A percentile compares a stretch with the other conserved stretches of the same genome.
Conservation (phyloP, 2,329 filamentous ascomycete species). For the Aureobasidium leucospermi region DNA sequence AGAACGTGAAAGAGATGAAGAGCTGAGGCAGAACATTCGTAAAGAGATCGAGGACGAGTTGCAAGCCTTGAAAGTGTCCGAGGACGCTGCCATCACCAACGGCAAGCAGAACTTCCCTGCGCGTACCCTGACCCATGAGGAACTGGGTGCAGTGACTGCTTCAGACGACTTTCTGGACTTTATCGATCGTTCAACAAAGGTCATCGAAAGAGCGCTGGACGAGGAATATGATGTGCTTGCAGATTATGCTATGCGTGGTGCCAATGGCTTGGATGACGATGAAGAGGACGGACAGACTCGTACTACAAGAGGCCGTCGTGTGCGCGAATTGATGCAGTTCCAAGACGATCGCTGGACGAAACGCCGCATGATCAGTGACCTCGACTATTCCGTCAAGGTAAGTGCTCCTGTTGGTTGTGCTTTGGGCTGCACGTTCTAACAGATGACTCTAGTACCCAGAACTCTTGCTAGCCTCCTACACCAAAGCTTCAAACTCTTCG, state of each 20-base stretch:
- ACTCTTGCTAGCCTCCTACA: conserved; percentile 87
- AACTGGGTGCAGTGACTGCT: conserved; percentile 80
- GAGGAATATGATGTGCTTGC: conserved; percentile 94
- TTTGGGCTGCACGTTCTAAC: conserved; percentile 22
- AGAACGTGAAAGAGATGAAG: conserved; percentile 78
- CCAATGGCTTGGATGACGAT: conserved; percentile 71
- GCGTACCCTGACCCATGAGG: conserved; percentile 72
- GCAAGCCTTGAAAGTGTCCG: conserved; percentile 54
- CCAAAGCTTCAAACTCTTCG: conserved; percentile 61
- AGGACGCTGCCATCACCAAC: conserved; percentile 38
- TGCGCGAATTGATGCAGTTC: conserved; percentile 87
- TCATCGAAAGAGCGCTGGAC: conserved; percentile 90
- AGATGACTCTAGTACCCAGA: conserved; percentile 58
- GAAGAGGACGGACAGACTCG: conserved; percentile 61
- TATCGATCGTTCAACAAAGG: conserved; percentile 89
- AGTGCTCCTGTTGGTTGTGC: too few relatives aligned
- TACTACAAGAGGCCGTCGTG: conserved; percentile 63
- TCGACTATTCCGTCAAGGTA: conserved; percentile 83
- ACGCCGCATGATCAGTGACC: conserved; percentile 92
- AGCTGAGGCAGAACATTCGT: conserved; percentile 75
- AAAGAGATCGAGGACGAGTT: conserved; percentile 91
- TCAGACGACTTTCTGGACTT: conserved; percentile 94
- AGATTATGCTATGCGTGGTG: conserved; percentile 79
- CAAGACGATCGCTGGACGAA: conserved; percentile 94
- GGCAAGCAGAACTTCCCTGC: conserved; percentile 58